These are phyloP conservation scores for Coemansia sp. DNA, from an alignment of 192 early-diverging fungal genomes.

Conservation along the genomic window DNA sequence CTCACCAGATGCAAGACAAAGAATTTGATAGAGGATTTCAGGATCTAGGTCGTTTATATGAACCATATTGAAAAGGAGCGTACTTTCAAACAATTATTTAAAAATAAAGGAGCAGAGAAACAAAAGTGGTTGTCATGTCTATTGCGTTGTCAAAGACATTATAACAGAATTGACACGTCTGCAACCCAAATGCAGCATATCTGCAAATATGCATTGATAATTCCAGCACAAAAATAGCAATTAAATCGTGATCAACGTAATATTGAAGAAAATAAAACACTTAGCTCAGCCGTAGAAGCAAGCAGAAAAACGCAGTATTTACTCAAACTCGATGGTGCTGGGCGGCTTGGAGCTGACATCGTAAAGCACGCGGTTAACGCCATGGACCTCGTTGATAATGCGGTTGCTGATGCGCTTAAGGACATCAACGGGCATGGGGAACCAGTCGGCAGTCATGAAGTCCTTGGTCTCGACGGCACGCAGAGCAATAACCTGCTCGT, in stretches of 20 bases:
- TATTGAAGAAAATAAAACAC: neutral
- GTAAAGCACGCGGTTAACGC: constrained; percentile 97
- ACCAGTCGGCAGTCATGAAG: constrained; percentile 99
- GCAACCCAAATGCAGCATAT: no score
- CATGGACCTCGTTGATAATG: constrained; percentile 99
- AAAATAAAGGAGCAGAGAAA: no score
- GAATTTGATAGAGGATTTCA: no score
- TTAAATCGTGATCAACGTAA: neutral
- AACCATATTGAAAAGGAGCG: no score
- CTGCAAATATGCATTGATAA: no score
- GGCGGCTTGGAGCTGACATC: constrained; percentile 98
- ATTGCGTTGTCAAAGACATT: no score
- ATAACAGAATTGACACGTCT: no score
- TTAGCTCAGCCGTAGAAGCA: neutral
- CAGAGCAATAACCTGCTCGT: constrained; percentile 98
- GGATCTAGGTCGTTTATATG: no score
- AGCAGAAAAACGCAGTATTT: constrained; percentile 32
- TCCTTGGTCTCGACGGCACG: constrained; percentile 95
- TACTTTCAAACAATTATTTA: no score
- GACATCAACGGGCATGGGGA: constrained; percentile 82
- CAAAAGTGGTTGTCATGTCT: no score
- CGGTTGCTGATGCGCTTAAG: constrained; percentile 91
- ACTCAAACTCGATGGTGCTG: constrained; percentile 98
- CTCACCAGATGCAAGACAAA: no score
- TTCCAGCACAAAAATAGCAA: no score